Conservation (phyloP, 345 rosid species). For the Linum tenue region DNA sequence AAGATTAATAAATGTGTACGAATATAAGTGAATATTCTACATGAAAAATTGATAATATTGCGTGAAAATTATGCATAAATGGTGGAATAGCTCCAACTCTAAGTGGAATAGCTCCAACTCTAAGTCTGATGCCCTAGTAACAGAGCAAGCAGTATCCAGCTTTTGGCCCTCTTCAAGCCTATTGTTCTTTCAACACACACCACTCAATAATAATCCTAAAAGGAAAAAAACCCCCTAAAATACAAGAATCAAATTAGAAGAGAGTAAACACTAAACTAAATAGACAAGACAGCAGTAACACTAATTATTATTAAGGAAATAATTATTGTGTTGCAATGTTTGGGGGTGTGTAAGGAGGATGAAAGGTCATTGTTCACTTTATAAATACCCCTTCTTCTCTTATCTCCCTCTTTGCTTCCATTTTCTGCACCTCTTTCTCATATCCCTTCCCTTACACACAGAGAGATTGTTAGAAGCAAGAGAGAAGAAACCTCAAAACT, state of each 20-base stretch:
- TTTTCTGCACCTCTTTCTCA: background rate
- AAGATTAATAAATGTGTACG: no score
- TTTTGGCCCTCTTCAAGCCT: background rate
- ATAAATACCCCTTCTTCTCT: background rate
- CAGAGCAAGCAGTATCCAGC: background rate
- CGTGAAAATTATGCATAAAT: no score
- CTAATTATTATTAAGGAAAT: background rate
- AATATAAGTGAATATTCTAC: no score
- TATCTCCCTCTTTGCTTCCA: background rate
- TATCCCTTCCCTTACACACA: background rate
- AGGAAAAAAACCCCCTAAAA: background rate
- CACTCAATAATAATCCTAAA: background rate
- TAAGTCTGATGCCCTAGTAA: background rate
- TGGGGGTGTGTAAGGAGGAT: background rate
- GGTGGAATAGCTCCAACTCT: no score
- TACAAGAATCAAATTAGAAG: background rate
- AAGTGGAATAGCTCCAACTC: no score
- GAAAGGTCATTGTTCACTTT: background rate
- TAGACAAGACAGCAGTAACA: no score
- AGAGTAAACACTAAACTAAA: background rate
- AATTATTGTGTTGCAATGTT: no score
- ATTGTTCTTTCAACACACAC: background rate
- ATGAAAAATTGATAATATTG: no score
- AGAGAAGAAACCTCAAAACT: background rate
- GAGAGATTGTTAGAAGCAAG: background rate